Evolutionary conservation across 176 grass and related monocot genomes (phyloP).

Genomic region (Hordeum marinum): DNA sequence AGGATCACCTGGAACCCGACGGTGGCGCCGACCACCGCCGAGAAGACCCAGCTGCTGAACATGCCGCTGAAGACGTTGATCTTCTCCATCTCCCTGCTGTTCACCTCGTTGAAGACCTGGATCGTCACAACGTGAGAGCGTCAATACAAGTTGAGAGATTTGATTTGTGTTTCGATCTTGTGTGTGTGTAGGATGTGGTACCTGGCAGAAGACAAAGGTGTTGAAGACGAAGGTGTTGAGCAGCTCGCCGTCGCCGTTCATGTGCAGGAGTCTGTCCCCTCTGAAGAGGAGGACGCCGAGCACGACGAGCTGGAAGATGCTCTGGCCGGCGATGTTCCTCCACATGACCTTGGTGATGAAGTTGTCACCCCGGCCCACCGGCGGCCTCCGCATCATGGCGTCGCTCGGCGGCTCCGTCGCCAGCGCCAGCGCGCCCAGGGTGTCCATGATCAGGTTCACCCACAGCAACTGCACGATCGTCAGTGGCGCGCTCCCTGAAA

Average conservation of each 20-base stretch:
- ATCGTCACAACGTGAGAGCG: too few species aligned
- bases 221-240: slow-evolving; percentile 94
- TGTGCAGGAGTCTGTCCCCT: slow-evolving; percentile 45
- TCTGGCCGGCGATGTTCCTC: slow-evolving; percentile 87
- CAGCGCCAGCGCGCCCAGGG: slow-evolving; percentile 77
- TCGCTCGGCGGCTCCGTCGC: slow-evolving; percentile 82
- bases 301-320: slow-evolving; percentile 76
- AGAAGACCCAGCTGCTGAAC: slow-evolving; percentile 74
- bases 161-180: not conserved
- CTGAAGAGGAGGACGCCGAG: slow-evolving; percentile 62
- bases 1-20: slow-evolving; percentile 74
- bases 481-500: slow-evolving; percentile 72
- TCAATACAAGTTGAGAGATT: not conserved
- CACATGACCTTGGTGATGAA: slow-evolving; percentile 95
- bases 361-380: slow-evolving; percentile 54
- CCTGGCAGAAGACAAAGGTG: slow-evolving; percentile 91
- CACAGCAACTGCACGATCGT: slow-evolving; percentile 88
- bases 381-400: slow-evolving; percentile 60
- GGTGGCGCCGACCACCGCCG: slow-evolving; percentile 51
- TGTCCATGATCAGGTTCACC: slow-evolving; percentile 99
- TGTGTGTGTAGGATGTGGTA: slow-evolving; percentile 16
- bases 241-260: slow-evolving; percentile 20
- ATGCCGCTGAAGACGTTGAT: slow-evolving; percentile 81
- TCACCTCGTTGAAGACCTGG: slow-evolving; percentile 96
- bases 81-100: slow-evolving; percentile 93